These are phyloP conservation scores for Neonectria coccinea DNA, from an alignment of 2,329 filamentous ascomycete species.

Conservation along the genomic window DNA sequence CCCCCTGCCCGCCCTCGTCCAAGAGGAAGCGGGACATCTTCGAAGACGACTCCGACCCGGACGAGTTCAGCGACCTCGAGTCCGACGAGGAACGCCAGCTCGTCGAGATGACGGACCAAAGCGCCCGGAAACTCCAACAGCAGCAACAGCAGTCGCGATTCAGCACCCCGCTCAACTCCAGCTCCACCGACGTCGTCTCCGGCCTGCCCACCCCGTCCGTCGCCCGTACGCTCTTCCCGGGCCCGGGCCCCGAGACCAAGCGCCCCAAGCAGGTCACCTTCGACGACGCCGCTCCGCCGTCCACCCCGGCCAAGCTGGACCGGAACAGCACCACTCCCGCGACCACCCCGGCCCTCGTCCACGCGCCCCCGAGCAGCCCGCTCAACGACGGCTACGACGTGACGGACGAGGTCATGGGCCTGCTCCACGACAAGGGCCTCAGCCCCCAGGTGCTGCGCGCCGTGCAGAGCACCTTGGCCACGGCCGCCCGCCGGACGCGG, in stretches of 20 bases:
- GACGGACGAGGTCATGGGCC: conserved; percentile 60
- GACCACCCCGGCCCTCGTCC: conserved; percentile 6
- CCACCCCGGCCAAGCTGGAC: conserved; percentile 28
- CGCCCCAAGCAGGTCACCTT: conserved; percentile 51
- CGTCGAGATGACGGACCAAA: conserved; percentile 51
- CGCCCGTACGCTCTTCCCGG: conserved; percentile 51
- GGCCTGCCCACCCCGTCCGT: conserved; percentile 52
- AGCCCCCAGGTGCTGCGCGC: conserved; percentile 50
- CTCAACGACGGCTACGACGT: conserved; percentile 49
- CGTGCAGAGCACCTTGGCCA: conserved; percentile 61
- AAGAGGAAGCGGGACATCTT: conserved; percentile 49
- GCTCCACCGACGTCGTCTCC: conserved; percentile 39
- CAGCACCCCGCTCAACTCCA: conserved; percentile 45
- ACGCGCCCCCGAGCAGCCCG: conserved; percentile 33
- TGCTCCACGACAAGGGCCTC: conserved; percentile 60
- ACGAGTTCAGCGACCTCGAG: conserved; percentile 50
- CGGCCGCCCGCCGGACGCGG: conserved; percentile 67
- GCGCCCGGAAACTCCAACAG: conserved; percentile 43
- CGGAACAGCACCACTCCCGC: conserved; percentile 20
- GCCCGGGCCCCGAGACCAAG: conserved; percentile 42
- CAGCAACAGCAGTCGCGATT: conserved; percentile 19
- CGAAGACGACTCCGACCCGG: conserved; percentile 41
- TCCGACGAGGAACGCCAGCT: conserved; percentile 56
- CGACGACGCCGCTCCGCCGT: conserved; percentile 36
- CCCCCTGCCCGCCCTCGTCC: conserved; percentile 36